Percentiles rank a stretch among this genome's conserved stretches.
These are phyloP conservation scores for Aspergillus neoniger DNA, from an alignment of 2,329 filamentous ascomycete genomes.

Conservation along the genomic window DNA sequence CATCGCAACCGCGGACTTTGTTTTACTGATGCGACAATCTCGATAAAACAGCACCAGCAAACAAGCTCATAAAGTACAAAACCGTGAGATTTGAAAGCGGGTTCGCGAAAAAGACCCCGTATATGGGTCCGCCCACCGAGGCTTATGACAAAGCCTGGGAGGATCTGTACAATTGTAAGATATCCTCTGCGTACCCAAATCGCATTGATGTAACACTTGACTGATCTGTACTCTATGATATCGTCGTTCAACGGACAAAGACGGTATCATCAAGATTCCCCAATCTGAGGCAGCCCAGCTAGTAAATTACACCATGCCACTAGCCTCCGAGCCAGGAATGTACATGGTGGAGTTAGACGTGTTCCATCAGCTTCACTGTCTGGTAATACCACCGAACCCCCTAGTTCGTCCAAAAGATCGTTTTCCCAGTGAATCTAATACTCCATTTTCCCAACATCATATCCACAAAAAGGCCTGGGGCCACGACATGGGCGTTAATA, in stretches of 20 bases:
- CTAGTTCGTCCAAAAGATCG: too few relatives aligned
- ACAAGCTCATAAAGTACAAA: neutral
- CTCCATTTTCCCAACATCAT: too few relatives aligned
- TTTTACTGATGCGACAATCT: too few relatives aligned
- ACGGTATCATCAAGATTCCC: conserved; percentile 13
- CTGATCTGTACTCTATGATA: too few relatives aligned
- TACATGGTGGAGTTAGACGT: conserved; percentile 18
- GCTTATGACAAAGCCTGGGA: conserved; percentile 15
- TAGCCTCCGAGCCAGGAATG: conserved; percentile 11
- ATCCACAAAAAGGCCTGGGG: too few relatives aligned
- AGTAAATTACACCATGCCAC: conserved; percentile 15
- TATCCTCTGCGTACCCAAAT: neutral
- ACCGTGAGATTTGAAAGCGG: conserved; percentile 10
- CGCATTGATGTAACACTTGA: too few relatives aligned
- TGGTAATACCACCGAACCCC: too few relatives aligned
- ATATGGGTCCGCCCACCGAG: conserved; percentile 13
- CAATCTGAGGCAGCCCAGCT: conserved; percentile 8
- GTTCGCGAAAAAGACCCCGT: conserved; percentile 6
- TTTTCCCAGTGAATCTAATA: neutral
- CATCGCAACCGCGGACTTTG: too few relatives aligned
- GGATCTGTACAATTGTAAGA: conserved; percentile 13
- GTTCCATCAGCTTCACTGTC: conserved; percentile 28
- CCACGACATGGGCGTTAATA: too few relatives aligned
- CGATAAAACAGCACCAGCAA: too few relatives aligned
- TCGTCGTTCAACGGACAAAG: too few relatives aligned